Evolutionary conservation across 768 basidiomycete genomes (phyloP).

Genomic region (Paxillus involutus): DNA sequence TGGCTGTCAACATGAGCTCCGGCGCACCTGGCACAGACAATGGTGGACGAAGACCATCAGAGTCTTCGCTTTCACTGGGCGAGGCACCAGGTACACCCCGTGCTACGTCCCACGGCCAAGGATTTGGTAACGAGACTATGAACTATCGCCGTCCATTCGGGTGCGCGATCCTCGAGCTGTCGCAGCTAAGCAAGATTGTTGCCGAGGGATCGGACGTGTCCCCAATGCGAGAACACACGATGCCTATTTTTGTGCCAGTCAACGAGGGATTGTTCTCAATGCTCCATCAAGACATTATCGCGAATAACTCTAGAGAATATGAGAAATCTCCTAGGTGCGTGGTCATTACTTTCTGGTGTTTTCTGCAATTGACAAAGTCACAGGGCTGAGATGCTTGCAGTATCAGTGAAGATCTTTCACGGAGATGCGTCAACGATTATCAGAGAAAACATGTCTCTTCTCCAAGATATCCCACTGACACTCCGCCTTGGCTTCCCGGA

Average conservation of each 20-base stretch:
- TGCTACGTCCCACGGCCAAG: slow-evolving; percentile 25
- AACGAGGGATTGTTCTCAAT: slow-evolving; percentile 88
- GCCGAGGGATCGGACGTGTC: slow-evolving; percentile 64
- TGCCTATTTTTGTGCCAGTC: slow-evolving; percentile 84
- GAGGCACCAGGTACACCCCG: slow-evolving; percentile 29
- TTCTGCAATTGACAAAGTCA: not conserved
- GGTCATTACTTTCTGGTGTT: not conserved
- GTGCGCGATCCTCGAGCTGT: slow-evolving; percentile 90
- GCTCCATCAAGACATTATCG: slow-evolving; percentile 94
- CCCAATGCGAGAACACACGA: slow-evolving; percentile 70
- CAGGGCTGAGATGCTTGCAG: slow-evolving; percentile 85
- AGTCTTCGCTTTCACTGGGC: slow-evolving; percentile 42
- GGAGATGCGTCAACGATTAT: slow-evolving; percentile 77
- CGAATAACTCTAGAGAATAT: slow-evolving; percentile 71
- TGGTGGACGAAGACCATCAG: slow-evolving; percentile 52
- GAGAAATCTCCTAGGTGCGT: slow-evolving; percentile 79
- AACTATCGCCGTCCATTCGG: slow-evolving; percentile 88
- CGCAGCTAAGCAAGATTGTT: slow-evolving; percentile 68
- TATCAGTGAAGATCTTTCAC: slow-evolving; percentile 83
- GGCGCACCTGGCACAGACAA: slow-evolving; percentile 40
- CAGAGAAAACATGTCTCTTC: slow-evolving; percentile 78
- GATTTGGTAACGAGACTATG: slow-evolving; percentile 32
- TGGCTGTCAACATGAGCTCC: slow-evolving; percentile 55
- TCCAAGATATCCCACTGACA: slow-evolving; percentile 81
- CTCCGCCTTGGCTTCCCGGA: slow-evolving; percentile 92